Evolutionary conservation across 2,329 filamentous ascomycete genomes (phyloP).

Genomic region (Fusarium albosuccineum): DNA sequence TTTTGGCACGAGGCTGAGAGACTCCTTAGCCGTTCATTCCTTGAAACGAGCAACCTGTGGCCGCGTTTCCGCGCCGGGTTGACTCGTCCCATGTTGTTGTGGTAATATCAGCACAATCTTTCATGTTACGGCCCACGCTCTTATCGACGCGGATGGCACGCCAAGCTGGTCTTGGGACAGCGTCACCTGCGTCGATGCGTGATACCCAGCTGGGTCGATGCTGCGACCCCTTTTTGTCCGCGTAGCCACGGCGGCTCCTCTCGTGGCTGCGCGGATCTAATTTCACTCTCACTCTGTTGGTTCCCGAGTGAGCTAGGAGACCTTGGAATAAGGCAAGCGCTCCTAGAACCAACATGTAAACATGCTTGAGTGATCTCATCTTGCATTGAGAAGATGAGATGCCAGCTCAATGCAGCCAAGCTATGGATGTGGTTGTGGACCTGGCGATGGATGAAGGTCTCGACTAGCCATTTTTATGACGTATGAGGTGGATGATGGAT

Average conservation of each 20-base stretch:
- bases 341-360: slow-evolving; percentile 37
- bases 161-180: slow-evolving; percentile 61
- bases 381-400: slow-evolving; percentile 31
- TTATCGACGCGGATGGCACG: slow-evolving; percentile 48
- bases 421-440: slow-evolving; percentile 49
- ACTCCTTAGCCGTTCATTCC: slow-evolving; percentile 53
- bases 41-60: slow-evolving; percentile 46
- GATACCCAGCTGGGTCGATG: slow-evolving; percentile 64
- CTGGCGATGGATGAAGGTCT: slow-evolving; percentile 45
- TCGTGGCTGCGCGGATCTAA: slow-evolving; percentile 47
- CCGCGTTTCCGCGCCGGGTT: slow-evolving; percentile 47
- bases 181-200: slow-evolving; percentile 40
- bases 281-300: slow-evolving; percentile 48
- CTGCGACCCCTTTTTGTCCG: slow-evolving; percentile 58
- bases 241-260: slow-evolving; percentile 48
- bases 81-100: slow-evolving; percentile 48
- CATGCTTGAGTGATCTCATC: slow-evolving; percentile 42
- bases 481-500: slow-evolving; percentile 39
- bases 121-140: slow-evolving; percentile 46
- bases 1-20: slow-evolving; percentile 43
- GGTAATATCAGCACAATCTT: slow-evolving; percentile 48
- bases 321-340: slow-evolving; percentile 11
- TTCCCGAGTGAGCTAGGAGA: slow-evolving; percentile 48
- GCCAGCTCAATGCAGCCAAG: slow-evolving; percentile 42
- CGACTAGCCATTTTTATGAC: slow-evolving; percentile 51